Conservation (phyloP, 192 early-diverging fungal species). For the Chytriomyces sp. region DNA sequence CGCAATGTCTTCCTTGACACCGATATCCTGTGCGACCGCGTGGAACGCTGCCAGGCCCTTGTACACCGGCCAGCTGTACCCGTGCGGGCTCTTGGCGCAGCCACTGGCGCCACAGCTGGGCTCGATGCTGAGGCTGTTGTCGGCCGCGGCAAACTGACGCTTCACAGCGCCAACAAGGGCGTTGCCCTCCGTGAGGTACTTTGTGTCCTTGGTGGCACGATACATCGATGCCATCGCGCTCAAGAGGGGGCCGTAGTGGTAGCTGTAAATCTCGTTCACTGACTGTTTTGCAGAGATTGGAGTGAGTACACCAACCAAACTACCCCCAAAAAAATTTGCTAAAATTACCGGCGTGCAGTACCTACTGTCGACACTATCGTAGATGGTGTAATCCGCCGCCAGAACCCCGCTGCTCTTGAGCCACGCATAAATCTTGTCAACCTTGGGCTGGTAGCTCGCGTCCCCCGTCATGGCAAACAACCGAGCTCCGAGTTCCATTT, state of each 20-base stretch:
- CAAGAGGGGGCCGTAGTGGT: constrained; percentile 1
- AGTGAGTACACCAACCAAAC: background rate
- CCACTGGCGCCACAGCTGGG: background rate
- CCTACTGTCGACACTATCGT: background rate
- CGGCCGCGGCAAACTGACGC: background rate
- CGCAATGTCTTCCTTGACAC: background rate
- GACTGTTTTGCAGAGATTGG: background rate
- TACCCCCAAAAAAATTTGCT: background rate
- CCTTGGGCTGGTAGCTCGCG: constrained; percentile 29
- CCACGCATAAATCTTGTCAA: constrained; percentile 36
- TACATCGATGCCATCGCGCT: constrained; percentile 4
- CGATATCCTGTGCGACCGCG: background rate
- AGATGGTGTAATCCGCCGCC: background rate
- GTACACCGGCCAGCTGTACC: constrained; percentile 26
- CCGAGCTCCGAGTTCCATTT: constrained; percentile 37
- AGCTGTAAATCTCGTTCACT: too few species aligned
- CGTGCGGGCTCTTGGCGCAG: background rate
- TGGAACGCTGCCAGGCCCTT: constrained; percentile 7
- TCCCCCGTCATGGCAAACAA: constrained; percentile 32
- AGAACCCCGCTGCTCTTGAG: constrained; percentile 24
- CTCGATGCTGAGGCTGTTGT: background rate
- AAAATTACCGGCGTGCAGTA: background rate
- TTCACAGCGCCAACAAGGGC: background rate
- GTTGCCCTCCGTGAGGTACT: constrained; percentile 5
- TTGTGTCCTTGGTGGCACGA: background rate